phyloP scores from a whole-genome alignment of 805 yeast genomes.

The Torulaspora indica region DNA sequence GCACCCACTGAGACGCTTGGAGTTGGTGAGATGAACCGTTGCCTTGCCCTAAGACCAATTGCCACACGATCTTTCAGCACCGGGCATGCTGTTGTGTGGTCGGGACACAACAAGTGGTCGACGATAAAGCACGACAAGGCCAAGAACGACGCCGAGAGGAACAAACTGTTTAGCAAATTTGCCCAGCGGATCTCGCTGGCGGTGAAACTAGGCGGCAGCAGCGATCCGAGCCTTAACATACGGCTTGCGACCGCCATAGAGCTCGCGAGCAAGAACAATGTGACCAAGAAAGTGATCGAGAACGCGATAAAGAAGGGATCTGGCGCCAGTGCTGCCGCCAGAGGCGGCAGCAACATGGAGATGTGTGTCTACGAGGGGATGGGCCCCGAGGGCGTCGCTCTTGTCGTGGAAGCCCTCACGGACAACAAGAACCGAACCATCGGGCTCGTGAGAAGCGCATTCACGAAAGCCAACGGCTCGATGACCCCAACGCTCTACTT shows the following conservation, averaged over 20 bases:
- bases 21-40: background rate
- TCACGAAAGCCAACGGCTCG: conserved; percentile 63
- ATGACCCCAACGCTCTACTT: conserved; percentile 73
- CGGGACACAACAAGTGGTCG: conserved; percentile 95
- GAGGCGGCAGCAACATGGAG: conserved; percentile 46
- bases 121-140: conserved; percentile 92
- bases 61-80: conserved; percentile 5
- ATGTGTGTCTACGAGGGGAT: conserved; percentile 76
- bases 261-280: conserved; percentile 65
- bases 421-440: conserved; percentile 84
- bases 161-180: conserved; percentile 61
- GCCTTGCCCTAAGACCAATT: background rate
- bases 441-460: conserved; percentile 66
- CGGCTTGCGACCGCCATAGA: conserved; percentile 70
- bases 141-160: conserved; percentile 77
- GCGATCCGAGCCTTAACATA: conserved; percentile 56
- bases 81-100: conserved; percentile 8
- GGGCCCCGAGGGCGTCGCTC: conserved; percentile 88
- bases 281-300: conserved; percentile 81
- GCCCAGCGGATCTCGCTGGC: conserved; percentile 72
- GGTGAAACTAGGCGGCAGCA: conserved; percentile 55
- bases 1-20: background rate
- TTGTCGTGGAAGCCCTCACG: conserved; percentile 80
- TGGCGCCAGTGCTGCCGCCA: conserved; percentile 43
- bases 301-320: conserved; percentile 81